Evolutionary conservation across 2,329 filamentous ascomycete species (phyloP), one percentile per base, ranked within the genome.

Genomic region (Metarhizium anisopliae): DNA sequence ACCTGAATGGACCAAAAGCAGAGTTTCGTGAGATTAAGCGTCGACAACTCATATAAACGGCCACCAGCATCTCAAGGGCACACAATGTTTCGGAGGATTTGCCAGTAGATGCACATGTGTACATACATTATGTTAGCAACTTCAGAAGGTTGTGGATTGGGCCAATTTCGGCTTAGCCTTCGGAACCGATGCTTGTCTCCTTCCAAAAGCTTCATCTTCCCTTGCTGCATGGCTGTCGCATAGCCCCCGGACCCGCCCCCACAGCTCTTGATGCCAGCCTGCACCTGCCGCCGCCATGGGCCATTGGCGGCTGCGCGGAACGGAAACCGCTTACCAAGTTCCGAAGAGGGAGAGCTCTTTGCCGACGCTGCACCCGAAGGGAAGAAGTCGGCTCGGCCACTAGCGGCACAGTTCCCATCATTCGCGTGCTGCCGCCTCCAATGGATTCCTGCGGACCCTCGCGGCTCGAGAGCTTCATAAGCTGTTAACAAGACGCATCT

Each of bases 381-480:
- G 43, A 47, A 49, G 8, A 42, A 42, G 18, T 52, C 52, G 49
- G 52, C 55, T 57, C 52, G 56, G 56, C 52, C 53, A 57, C 29
- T 32, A 18, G 45, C 56, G 56, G 56, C 51, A 38, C 40, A 40
- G 16, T 38, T 8, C 35, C 32, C 29, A 20, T 13, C 36, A 29
- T 51, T 45, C 29, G 32, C 10, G 32, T 35, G 7, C 10, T 35
- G 32, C 25, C 25, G 25, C 25, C 25, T 25, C 25, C 25, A 25
- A 25, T 25, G 25, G 25, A 25, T 25, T 25, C 25, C 32, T 35
- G 32, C 32, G 32, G 10, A 11, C 32, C 10, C 32, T 11, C 32
- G 32, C 32, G 32, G 32, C 32, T 35, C 32, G 32, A 35, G 32
- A 35, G 32, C 32, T 35, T n/a, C 43, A 25, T 45, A 45, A 45